Conservation (phyloP, 148 eudicot species). For the Camellia sinensis region DNA sequence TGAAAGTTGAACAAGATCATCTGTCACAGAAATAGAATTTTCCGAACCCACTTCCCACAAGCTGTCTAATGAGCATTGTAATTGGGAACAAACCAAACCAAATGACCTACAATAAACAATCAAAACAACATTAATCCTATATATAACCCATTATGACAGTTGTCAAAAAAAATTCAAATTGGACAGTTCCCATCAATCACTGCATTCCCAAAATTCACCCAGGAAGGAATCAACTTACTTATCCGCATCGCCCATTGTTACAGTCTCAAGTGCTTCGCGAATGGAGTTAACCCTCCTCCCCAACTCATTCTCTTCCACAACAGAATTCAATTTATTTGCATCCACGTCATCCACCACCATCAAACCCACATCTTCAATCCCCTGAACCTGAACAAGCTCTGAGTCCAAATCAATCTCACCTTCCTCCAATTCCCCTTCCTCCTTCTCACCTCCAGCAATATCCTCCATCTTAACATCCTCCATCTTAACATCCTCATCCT, state of each 20-base stretch:
- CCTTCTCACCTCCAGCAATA: conserved; percentile 43
- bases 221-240: conserved; percentile 47
- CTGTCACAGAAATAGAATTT: conserved; percentile 45
- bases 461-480: conserved; percentile 12
- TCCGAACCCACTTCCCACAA: conserved; percentile 49
- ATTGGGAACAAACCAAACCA: conserved; percentile 50
- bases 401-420: conserved; percentile 85
- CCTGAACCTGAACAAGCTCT: conserved; percentile 9
- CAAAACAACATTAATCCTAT: conserved; percentile 15
- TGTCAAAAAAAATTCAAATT: neutral
- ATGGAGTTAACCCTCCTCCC: conserved; percentile 51
- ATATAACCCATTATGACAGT: conserved; percentile 3
- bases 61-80: conserved; percentile 44
- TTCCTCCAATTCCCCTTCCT: conserved; percentile 88
- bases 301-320: conserved; percentile 32
- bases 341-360: conserved; percentile 14
- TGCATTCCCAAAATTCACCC: neutral
- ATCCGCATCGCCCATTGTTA: conserved; percentile 44
- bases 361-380: conserved; percentile 11
- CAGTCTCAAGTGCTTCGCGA: conserved; percentile 52
- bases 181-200: neutral
- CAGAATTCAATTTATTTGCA: conserved; percentile 27
- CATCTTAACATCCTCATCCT: conserved; percentile 13
- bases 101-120: conserved; percentile 51
- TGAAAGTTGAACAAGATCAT: conserved; percentile 52